Evolutionary conservation across 176 grass and related monocot species (phyloP).

Genomic region (Raddia distichophylla): DNA sequence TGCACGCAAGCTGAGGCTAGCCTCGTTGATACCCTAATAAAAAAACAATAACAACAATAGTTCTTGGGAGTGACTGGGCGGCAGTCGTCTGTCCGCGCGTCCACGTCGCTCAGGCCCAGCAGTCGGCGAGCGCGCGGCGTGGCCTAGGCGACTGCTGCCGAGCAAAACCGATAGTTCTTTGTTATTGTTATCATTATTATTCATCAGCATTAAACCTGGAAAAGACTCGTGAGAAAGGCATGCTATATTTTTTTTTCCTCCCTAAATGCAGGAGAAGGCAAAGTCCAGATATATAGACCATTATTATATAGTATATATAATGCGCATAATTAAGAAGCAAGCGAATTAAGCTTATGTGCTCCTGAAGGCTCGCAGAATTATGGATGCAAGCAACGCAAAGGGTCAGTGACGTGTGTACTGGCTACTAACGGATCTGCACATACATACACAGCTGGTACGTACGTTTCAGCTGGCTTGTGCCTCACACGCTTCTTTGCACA

Average conservation of each 20-base stretch:
- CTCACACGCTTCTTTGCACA: background rate
- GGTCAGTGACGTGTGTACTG: constrained; percentile 18
- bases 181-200: too few relatives aligned
- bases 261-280: constrained; percentile 14
- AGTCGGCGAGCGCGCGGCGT: too few relatives aligned
- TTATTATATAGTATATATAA: background rate
- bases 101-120: too few relatives aligned
- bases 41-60: too few relatives aligned
- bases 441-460: background rate
- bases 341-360: background rate
- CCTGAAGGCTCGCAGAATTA: background rate
- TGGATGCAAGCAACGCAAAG: constrained; percentile 36
- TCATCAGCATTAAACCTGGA: background rate
- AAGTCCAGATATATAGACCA: background rate
- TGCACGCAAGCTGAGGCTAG: too few relatives aligned
- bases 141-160: too few relatives aligned
- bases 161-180: too few relatives aligned
- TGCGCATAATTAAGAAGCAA: background rate
- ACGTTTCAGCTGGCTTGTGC: background rate
- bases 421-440: background rate
- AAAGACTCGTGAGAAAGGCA: background rate
- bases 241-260: background rate
- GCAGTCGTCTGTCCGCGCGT: too few relatives aligned
- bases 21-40: too few relatives aligned
- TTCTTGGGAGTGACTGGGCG: too few relatives aligned